phyloP scores from a whole-genome alignment of 108 stramenopile species.

The Poteriospumella lacustris region DNA sequence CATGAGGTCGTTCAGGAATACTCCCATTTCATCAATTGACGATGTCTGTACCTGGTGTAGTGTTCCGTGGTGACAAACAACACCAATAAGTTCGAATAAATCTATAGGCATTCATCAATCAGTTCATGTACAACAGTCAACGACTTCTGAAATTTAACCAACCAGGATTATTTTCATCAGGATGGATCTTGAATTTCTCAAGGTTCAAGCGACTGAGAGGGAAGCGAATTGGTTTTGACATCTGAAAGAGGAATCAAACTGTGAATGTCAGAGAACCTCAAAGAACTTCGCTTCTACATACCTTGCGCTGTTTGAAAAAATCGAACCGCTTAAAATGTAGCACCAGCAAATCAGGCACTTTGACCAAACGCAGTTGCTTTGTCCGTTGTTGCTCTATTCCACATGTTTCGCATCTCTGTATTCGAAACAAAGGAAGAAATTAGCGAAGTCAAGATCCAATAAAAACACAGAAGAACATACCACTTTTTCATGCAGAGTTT shows the following conservation, averaged over 20 bases:
- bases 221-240: not conserved
- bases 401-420: not conserved
- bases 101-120: not conserved
- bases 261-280: too few relatives aligned
- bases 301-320: not conserved
- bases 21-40: too few relatives aligned
- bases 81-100: not conserved
- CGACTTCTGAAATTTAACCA: not conserved
- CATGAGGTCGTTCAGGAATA: too few relatives aligned
- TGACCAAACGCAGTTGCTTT: not conserved
- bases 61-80: conserved; percentile 4
- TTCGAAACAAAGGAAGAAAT: not conserved
- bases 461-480: not conserved
- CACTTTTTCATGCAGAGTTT: not conserved
- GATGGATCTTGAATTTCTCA: not conserved
- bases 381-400: not conserved
- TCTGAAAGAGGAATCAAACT: not conserved
- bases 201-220: not conserved
- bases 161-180: not conserved
- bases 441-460: not conserved
- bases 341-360: not conserved
- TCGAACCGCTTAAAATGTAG: conserved; percentile 9
- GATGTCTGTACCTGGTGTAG: not conserved
- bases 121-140: not conserved
- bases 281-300: too few relatives aligned